Conservation (phyloP, 768 basidiomycete genomes). For the Macrolepiota albuminosa region DNA sequence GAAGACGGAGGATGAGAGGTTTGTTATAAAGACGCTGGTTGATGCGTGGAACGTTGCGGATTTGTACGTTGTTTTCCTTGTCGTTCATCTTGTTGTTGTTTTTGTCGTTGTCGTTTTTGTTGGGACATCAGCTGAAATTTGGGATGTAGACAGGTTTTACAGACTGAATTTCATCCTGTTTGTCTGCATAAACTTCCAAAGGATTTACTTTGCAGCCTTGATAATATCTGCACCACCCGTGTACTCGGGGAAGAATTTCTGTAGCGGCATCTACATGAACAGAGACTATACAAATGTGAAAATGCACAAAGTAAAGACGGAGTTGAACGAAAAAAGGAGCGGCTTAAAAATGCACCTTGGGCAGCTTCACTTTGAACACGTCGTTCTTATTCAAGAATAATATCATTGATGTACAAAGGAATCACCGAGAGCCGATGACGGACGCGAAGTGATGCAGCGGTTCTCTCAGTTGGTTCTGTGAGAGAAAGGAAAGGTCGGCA, state of each 20-base stretch:
- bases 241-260: too few relatives aligned
- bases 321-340: not conserved
- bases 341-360: not conserved
- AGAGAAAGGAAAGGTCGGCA: too few relatives aligned
- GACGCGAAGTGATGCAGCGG: too few relatives aligned
- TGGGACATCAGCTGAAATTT: not conserved
- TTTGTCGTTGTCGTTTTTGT: not conserved
- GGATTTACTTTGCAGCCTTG: too few relatives aligned
- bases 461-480: too few relatives aligned
- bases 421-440: conserved; percentile 56
- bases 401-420: conserved; percentile 88
- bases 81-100: not conserved
- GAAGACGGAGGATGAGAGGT: conserved; percentile 74
- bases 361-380: conserved; percentile 82
- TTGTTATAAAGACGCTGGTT: conserved; percentile 82
- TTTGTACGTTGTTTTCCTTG: conserved; percentile 43
- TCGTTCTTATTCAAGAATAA: conserved; percentile 95
- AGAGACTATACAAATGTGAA: not conserved
- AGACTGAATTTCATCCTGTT: too few relatives aligned
- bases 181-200: too few relatives aligned
- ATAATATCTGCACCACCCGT: too few relatives aligned
- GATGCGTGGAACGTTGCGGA: conserved; percentile 87
- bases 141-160: conserved; percentile 52
- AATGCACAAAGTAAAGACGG: not conserved
- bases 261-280: too few relatives aligned